These are phyloP conservation scores for Kurtzmaniella fragi DNA, from an alignment of 805 yeast genomes.

Conservation along the genomic window DNA sequence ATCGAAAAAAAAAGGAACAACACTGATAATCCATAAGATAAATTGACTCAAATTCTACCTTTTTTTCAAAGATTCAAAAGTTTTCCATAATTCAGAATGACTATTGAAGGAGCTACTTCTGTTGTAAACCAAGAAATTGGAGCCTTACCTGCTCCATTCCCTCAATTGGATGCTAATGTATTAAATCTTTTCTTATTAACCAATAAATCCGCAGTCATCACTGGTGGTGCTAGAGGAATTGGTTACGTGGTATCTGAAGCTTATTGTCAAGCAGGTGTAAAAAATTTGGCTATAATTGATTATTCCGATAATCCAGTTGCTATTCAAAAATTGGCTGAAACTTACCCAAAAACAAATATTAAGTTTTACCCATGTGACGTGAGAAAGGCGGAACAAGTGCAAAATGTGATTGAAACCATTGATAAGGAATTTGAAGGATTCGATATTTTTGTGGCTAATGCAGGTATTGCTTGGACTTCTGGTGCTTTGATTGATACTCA, in stretches of 20 bases:
- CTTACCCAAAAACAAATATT: slow-evolving; percentile 28
- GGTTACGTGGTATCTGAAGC: slow-evolving; percentile 33
- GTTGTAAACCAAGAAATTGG: slow-evolving; percentile 30
- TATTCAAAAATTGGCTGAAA: slow-evolving; percentile 18
- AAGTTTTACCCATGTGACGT: slow-evolving; percentile 34
- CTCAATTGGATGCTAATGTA: slow-evolving; percentile 21
- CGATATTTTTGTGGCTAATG: slow-evolving; percentile 43
- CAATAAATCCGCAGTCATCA: slow-evolving; percentile 29
- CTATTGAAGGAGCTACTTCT: not conserved
- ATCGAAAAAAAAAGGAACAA: too few species aligned
- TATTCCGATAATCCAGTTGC: slow-evolving; percentile 26
- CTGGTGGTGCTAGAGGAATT: slow-evolving; percentile 37
- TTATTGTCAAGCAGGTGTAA: slow-evolving; percentile 31
- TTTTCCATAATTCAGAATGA: too few species aligned
- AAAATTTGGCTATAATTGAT: slow-evolving; percentile 37
- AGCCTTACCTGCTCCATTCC: slow-evolving; percentile 32
- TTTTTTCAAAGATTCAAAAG: too few species aligned
- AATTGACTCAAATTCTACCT: too few species aligned
- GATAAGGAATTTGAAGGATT: slow-evolving; percentile 28
- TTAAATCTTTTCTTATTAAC: slow-evolving; percentile 25
- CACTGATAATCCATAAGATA: too few species aligned
- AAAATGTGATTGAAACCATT: slow-evolving; percentile 25
- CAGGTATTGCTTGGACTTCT: slow-evolving; percentile 45
- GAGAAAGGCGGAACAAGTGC: slow-evolving; percentile 33
- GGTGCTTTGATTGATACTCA: slow-evolving; percentile 36